These are phyloP conservation scores for Holtermannia corniformis DNA, from an alignment of 768 basidiomycete species.

Conservation along the genomic window DNA sequence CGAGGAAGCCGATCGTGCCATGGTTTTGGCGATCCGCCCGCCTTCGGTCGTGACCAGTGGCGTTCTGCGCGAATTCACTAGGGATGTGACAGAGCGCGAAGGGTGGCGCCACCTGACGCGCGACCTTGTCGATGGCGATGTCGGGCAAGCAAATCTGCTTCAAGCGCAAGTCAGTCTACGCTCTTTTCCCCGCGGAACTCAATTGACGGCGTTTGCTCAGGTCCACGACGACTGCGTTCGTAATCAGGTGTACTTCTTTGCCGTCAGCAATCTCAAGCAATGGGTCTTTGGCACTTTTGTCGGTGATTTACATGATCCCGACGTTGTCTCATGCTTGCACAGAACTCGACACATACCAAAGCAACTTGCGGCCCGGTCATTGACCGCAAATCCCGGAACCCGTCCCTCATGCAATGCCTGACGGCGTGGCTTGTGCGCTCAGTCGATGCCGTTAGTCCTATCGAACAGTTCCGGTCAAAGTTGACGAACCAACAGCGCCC, in stretches of 20 bases:
- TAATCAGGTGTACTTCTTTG: conserved; percentile 38
- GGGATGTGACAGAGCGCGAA: conserved; percentile 1
- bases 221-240: conserved; percentile 37
- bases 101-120: conserved; percentile 29
- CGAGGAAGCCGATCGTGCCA: conserved; percentile 26
- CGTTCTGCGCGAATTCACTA: conserved; percentile 30
- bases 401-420: conserved; percentile 35
- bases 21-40: conserved; percentile 33
- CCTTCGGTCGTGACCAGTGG: conserved; percentile 26
- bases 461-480: too few species aligned
- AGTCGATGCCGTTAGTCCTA: conserved; percentile 34
- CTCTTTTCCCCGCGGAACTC: neutral
- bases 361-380: conserved; percentile 32
- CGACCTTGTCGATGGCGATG: conserved; percentile 27
- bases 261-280: conserved; percentile 36
- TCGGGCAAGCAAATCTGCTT: conserved; percentile 37
- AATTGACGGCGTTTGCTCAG: conserved; percentile 3
- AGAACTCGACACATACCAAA: conserved; percentile 33
- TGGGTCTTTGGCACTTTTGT: conserved; percentile 41
- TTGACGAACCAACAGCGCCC: too few species aligned
- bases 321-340: neutral
- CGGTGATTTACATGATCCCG: conserved; percentile 5
- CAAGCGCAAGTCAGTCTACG: conserved; percentile 30
- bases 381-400: conserved; percentile 24
- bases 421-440: conserved; percentile 33